Percentiles rank a stretch among this genome's conserved stretches.
These are phyloP conservation scores for Starmerella tilneyi DNA, from an alignment of 805 yeast species.

Conservation along the genomic window DNA sequence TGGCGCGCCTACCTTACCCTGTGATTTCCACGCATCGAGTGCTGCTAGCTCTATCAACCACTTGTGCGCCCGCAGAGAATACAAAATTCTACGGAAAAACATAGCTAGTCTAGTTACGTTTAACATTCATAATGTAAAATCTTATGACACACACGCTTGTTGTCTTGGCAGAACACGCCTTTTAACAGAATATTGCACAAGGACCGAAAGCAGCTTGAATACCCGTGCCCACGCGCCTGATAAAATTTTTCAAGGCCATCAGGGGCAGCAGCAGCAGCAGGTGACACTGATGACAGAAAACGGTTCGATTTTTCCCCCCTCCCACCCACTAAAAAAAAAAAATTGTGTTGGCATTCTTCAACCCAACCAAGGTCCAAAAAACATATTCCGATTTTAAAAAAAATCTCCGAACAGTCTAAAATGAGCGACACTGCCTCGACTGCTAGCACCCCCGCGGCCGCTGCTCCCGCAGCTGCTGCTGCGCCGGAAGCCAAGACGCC, in stretches of 20 bases:
- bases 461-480: conserved; percentile 11
- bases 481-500: conserved; percentile 13
- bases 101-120: too few species aligned
- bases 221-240: background rate
- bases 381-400: conserved; percentile 9
- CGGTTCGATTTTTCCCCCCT: conserved; percentile 1
- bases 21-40: too few species aligned
- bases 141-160: too few species aligned
- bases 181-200: too few species aligned
- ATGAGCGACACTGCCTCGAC: conserved; percentile 22
- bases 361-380: conserved; percentile 11
- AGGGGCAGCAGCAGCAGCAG: background rate
- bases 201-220: background rate
- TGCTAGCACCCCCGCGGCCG: conserved; percentile 10
- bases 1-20: too few species aligned
- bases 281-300: conserved; percentile 1
- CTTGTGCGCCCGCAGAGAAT: too few species aligned
- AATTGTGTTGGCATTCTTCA: conserved; percentile 1
- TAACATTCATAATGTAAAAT: too few species aligned
- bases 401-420: background rate
- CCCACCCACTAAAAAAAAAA: conserved; percentile 6
- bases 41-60: too few species aligned
- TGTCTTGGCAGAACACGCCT: too few species aligned
- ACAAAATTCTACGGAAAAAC: too few species aligned
- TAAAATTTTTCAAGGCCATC: conserved; percentile 2